Evolutionary conservation across 2,329 filamentous ascomycete species (phyloP).

Genomic region (Aspergillus fumigatiaffinis): DNA sequence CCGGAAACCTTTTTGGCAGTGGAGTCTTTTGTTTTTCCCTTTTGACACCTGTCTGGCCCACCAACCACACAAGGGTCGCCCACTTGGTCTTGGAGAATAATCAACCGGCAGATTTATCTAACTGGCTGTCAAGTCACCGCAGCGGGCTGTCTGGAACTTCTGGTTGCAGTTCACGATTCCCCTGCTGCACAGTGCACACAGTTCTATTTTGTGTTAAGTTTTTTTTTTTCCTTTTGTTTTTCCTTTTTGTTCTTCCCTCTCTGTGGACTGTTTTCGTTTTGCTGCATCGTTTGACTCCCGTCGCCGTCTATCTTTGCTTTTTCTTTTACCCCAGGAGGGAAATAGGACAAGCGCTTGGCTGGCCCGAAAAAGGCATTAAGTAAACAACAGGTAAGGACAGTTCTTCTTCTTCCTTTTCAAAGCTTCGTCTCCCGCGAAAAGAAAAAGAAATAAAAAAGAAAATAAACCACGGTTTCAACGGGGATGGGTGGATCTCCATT

Average conservation of each 20-base stretch:
- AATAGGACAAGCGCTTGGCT: background rate
- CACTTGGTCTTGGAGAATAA: slow-evolving; percentile 6
- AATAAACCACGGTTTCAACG: background rate
- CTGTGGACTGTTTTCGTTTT: background rate
- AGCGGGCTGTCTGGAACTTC: slow-evolving; percentile 13
- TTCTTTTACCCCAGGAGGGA: background rate
- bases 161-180: slow-evolving; percentile 2
- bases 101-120: slow-evolving; percentile 9
- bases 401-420: background rate
- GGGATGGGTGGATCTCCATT: background rate
- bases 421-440: background rate
- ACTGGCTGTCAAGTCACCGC: slow-evolving; percentile 14
- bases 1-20: slow-evolving; percentile 17
- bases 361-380: background rate
- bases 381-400: background rate
- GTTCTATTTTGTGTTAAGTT: background rate
- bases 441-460: background rate
- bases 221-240: slow-evolving; percentile 2
- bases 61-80: slow-evolving; percentile 14
- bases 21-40: slow-evolving; percentile 13
- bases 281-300: slow-evolving; percentile 1
- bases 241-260: slow-evolving; percentile 2
- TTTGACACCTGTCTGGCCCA: slow-evolving; percentile 23
- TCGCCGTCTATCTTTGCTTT: slow-evolving; percentile 5
- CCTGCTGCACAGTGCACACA: background rate